Base-by-base conservation (phyloP, 805 yeast genomes). In the Ogataea ganodermae region DNA sequence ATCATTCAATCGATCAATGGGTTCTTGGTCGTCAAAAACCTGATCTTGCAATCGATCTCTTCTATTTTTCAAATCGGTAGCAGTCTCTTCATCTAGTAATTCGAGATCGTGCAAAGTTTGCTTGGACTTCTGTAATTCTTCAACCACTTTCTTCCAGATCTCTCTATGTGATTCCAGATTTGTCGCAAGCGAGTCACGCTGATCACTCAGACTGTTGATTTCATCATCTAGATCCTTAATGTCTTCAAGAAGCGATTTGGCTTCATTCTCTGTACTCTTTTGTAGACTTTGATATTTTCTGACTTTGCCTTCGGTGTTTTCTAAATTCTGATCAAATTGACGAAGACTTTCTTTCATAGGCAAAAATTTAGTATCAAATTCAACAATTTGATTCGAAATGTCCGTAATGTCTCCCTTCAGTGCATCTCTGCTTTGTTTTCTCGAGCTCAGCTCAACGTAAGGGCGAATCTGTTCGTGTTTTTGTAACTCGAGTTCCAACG, bases 401-500 rank as follows among this genome's bases (percentile, higher is more conserved):
- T 44, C 40, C 14, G 63, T 60, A 39, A 67, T 55, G 44, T 58
- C 39, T 28, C 53, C 46, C 35, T 64, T 68, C 31, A 53, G 40
- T 14, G 37, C 36, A n/a, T 54, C 49, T 63, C 74, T 67, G 38
- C 67, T 62, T 10, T 63, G 70, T 50, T 70, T 73, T 22, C 65
- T 59, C 8, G 57, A 62, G 13, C 61, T 62, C 20, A 74, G 55
- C 3, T 65, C 69, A 12, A 68, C 67, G 41, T 70, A 61, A 18
- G 58, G 74, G 32, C 54, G 61, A 57, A 47, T 68, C 47, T 59
- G 74, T 61, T 60, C 70, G 60, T 63, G 76, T 50, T 50, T 66
- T 16, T 53, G 66, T 45, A 63, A 63, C 44, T 70, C 76, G 63
- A 53, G 61, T 42, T 60, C 69, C 47, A 80, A 76, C 24, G 67